Evolutionary conservation across 208 protist species (phyloP), one percentile per base, ranked within the genome.

Genomic region (Naegleria lovaniensis): DNA sequence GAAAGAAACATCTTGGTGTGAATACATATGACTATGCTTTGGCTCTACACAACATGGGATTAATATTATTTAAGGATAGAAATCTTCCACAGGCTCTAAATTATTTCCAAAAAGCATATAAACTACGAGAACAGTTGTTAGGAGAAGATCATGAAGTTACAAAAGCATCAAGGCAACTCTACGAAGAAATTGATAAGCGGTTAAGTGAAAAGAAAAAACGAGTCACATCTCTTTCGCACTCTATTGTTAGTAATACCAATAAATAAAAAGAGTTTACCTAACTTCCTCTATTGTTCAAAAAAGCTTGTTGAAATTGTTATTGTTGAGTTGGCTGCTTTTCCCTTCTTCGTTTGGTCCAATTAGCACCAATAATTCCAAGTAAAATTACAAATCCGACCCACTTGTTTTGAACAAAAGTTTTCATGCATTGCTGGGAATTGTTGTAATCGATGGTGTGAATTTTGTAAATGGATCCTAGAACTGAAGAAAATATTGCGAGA

Each of bases 1-100:
- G 83, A n/a, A 87, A 87, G 15, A 87, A 87, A n/a, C 41, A 87
- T 51, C 29, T 52, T 5, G 41, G 41, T 29, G 33, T 38, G 40
- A 87, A 87, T n/a, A 87, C 39, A 33, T 87, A 51, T 33, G 83
- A 87, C n/a, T 87, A 87, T 51, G 83, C 83, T 87, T 87, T 87
- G 29, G 36, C 83, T 2, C 40, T 87, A 9, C 83, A 87, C 29
- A 87, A 87, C 33, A 52, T 87, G 41, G 41, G 83, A 52, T 29
- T 87, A 16, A 87, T 87, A 51, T 87, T 29, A 9, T 52, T 87
- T 33, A 87, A 87, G 40, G 83, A 87, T 25, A 87, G 33, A 25
- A 87, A 51, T 7, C 40, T 51, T 87, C 29, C 15, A 36, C 40
- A 52, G 43, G 29, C 39, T 13, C 39, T 33, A 7, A 25, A 13